A percentile compares a stretch with the other conserved stretches of the same genome.
These are phyloP conservation scores for Lepiota brunneoincarnata DNA, from an alignment of 768 basidiomycete species.

Conservation along the genomic window DNA sequence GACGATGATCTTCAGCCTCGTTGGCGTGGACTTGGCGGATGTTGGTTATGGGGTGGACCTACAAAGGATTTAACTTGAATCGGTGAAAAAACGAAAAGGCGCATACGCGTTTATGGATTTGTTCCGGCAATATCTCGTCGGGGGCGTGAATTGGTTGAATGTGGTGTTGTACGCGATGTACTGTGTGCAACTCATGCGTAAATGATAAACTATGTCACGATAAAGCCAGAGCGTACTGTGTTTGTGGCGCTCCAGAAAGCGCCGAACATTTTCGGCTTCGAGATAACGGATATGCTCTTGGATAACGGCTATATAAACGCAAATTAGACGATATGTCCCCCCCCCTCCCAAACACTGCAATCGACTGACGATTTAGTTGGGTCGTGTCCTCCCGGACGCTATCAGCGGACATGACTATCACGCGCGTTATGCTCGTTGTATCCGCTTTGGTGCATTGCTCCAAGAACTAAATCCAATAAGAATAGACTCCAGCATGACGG, in stretches of 20 bases:
- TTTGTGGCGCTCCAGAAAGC: constrained; percentile 29
- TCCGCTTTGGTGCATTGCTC: constrained; percentile 10
- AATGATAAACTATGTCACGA: no score
- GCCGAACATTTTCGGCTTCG: constrained; percentile 29
- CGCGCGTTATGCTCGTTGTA: constrained; percentile 12
- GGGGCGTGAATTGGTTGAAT: constrained; percentile 29
- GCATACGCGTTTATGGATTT: constrained; percentile 23
- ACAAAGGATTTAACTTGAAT: neutral
- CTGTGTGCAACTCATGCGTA: constrained; percentile 14
- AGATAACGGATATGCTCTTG: constrained; percentile 26
- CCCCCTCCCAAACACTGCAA: neutral
- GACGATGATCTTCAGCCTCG: constrained; percentile 23
- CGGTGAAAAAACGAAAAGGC: neutral
- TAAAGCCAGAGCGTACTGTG: constrained; percentile 24
- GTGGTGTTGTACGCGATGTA: constrained; percentile 38
- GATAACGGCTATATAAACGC: constrained; percentile 21
- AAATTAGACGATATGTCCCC: neutral
- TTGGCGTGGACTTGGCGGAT: constrained; percentile 27
- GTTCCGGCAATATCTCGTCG: constrained; percentile 24
- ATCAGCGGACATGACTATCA: constrained; percentile 18
- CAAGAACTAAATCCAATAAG: constrained; percentile 5
- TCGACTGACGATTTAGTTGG: constrained; percentile 20
- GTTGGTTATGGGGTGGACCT: constrained; percentile 26
- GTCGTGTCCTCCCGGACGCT: constrained; percentile 18
- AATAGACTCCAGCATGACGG: neutral